phyloP scores from a whole-genome alignment of 2,329 filamentous ascomycete species.

The Calonectria pteridis region DNA sequence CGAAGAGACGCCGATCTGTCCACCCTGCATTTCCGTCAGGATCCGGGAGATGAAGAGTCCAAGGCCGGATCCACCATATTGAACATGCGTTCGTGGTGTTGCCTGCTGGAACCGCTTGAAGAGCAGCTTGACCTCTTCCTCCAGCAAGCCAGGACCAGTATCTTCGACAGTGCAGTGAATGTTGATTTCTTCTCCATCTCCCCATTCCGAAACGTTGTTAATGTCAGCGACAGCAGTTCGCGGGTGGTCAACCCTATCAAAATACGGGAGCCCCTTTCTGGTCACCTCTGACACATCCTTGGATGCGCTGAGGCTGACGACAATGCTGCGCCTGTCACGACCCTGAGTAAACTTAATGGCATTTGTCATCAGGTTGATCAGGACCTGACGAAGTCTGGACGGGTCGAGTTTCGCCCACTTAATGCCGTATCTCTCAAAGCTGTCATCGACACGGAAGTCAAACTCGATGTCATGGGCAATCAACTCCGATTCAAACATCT shows the following conservation, averaged over 20 bases:
- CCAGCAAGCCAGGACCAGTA: constrained; percentile 75
- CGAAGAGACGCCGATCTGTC: constrained; percentile 80
- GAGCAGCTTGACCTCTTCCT: constrained; percentile 74
- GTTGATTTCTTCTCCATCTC: constrained; percentile 76
- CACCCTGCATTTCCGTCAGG: constrained; percentile 81
- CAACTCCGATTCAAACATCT: constrained; percentile 85
- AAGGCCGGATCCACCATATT: constrained; percentile 78
- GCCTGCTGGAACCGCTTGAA: constrained; percentile 79
- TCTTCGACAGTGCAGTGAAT: constrained; percentile 80
- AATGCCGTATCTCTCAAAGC: constrained; percentile 73
- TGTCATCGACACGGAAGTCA: constrained; percentile 76
- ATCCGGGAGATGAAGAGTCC: constrained; percentile 83
- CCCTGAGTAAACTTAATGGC: constrained; percentile 75
- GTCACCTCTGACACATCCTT: constrained; percentile 59
- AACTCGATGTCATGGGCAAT: constrained; percentile 79
- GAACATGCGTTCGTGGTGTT: constrained; percentile 76
- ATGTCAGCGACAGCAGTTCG: constrained; percentile 54
- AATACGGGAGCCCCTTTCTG: constrained; percentile 58
- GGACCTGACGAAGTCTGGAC: constrained; percentile 78
- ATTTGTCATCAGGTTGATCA: constrained; percentile 81
- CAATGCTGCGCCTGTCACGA: constrained; percentile 70
- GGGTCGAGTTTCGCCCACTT: constrained; percentile 83
- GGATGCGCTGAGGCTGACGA: constrained; percentile 75
- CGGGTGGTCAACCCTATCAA: constrained; percentile 58
- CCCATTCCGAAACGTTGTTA: constrained; percentile 74